These are phyloP conservation scores for Pythium inflatum DNA, from an alignment of 352 stramenopile species.

Conservation along the genomic window DNA sequence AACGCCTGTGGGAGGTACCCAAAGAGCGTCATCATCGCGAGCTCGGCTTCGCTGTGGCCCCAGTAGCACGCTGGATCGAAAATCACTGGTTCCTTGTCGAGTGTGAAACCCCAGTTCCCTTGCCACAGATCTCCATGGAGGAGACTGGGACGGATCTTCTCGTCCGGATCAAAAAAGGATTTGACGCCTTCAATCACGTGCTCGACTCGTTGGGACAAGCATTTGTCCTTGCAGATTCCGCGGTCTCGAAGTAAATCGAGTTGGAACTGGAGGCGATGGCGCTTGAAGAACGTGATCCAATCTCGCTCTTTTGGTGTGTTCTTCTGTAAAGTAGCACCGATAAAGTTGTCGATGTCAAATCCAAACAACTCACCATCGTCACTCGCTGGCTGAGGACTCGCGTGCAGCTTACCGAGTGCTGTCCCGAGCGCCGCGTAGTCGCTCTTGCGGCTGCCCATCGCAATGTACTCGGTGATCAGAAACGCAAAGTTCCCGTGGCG, in stretches of 20 bases:
- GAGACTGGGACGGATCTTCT: slow-evolving; percentile 20
- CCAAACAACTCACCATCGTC: too few species aligned
- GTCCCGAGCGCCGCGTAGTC: too few species aligned
- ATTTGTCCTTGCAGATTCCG: not conserved
- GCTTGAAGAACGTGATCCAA: slow-evolving; percentile 25
- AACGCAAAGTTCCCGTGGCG: too few species aligned
- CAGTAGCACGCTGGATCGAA: slow-evolving; percentile 87
- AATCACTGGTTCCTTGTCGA: slow-evolving; percentile 51
- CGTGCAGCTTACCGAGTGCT: too few species aligned
- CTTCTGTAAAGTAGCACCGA: slow-evolving; percentile 19
- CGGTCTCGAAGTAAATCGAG: not conserved
- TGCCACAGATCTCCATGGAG: slow-evolving; percentile 89
- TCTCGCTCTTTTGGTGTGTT: slow-evolving; percentile 7
- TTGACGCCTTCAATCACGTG: not conserved
- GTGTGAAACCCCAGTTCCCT: slow-evolving; percentile 72
- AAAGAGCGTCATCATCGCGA: slow-evolving; percentile 53
- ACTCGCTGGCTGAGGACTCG: too few species aligned
- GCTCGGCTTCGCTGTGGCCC: slow-evolving; percentile 49
- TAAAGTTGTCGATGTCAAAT: slow-evolving; percentile 27
- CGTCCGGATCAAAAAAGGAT: slow-evolving; percentile 19
- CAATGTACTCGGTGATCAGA: too few species aligned
- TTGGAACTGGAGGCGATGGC: slow-evolving; percentile 17
- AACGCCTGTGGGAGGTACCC: slow-evolving; percentile 33
- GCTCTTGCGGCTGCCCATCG: too few species aligned
- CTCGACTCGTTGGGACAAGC: slow-evolving; percentile 6